Percentiles rank a stretch among this genome's conserved stretches.
Conservation (phyloP, 495 filamentous ascomycete species). For the Oidiodendron maius region DNA sequence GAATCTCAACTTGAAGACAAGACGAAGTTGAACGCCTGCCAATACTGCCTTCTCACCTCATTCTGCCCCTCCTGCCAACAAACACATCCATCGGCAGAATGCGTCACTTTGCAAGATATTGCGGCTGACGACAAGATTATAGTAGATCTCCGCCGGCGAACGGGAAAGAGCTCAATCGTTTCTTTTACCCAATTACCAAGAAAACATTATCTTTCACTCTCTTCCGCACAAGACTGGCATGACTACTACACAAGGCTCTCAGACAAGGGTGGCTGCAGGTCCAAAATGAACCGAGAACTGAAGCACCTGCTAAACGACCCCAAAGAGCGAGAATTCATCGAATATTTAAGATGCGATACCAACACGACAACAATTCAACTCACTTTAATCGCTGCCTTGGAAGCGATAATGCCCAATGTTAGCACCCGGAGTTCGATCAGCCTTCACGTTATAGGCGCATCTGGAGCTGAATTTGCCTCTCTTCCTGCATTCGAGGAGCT, state of each 20-base stretch:
- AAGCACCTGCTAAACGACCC: background rate
- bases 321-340: constrained; percentile 3
- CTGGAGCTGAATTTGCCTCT: constrained; percentile 2
- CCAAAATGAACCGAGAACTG: constrained; percentile 2
- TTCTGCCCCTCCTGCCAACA: constrained; percentile 9
- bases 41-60: constrained; percentile 6
- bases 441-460: constrained; percentile 9
- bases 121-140: constrained; percentile 3
- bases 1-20: constrained; percentile 3
- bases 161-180: constrained; percentile 2
- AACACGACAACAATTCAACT: constrained; percentile 9
- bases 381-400: constrained; percentile 7
- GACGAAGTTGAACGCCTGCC: constrained; percentile 3
- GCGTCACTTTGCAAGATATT: constrained; percentile 7
- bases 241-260: constrained; percentile 11
- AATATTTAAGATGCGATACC: constrained; percentile 7
- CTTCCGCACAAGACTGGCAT: constrained; percentile 7
- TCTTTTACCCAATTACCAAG: constrained; percentile 2
- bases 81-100: constrained; percentile 6
- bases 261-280: background rate
- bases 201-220: constrained; percentile 8
- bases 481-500: constrained; percentile 11
- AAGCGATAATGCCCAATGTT: constrained; percentile 6
- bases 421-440: constrained; percentile 6
- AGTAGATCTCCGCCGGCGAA: background rate